Evolutionary conservation across 495 filamentous ascomycete genomes (phyloP), one percentile per base, ranked within the genome.

Genomic region (Lophiotrema nucula): DNA sequence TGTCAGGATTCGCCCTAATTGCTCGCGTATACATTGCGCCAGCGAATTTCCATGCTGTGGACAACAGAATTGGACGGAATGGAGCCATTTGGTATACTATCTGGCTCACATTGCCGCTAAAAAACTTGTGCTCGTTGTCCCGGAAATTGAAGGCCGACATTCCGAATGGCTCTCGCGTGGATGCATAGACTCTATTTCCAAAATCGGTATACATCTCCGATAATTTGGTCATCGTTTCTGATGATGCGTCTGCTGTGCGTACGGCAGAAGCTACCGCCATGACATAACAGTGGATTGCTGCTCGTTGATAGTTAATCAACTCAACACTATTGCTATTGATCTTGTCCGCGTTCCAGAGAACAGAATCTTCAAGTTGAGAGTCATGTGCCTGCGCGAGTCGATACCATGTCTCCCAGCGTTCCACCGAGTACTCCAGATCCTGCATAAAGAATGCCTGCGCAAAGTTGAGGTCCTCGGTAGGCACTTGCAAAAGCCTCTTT

Each of bases 401-500:
- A 70, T 92, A 97, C 95, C 93, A 99, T 0, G 92, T 85, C 69
- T 97, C 92, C 93, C 93, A 99, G 44, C 85, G 83, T 24, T 92
- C 86, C 1, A 83, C 82, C 15, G 83, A 87, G 67, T 90, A 90
- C 61, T 96, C 87, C 1, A 99, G 74, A 63, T 97, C 92, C 56
- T 90, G 83, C 51, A 86, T 78, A 67, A 97, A 85, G 69, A 88
- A 95, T 0, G 80, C 83, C 51, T 87, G 82, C 2, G 88, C 92
- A 37, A 92, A 85, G 47, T 92, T 85, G 37, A 97, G 77, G 64
- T 97, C 93, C 53, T 92, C 88, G 0, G 86, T 91, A 37, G 88
- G 87, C 15, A 84, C 84, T 15, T 86, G 83, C 21, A 78, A 84
- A 45, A 89, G 79, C 15, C 90, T 82, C 62, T 96, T 91, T 64